Conservation (phyloP, 805 yeast species). For the Naumovozyma baii region DNA sequence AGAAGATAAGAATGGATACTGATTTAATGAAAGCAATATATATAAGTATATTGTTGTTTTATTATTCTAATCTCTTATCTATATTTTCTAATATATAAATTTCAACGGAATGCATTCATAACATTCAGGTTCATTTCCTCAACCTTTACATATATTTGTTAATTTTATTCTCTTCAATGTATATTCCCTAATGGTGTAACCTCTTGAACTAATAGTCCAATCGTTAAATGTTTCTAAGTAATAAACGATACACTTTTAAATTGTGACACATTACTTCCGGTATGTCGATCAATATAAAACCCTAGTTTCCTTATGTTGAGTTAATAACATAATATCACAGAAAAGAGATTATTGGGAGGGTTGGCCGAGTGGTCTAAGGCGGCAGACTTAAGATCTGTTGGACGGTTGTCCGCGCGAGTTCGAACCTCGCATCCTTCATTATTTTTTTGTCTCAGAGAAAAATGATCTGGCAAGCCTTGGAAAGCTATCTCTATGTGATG, state of each 20-base stretch:
- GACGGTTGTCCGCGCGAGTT: slow-evolving; percentile 33
- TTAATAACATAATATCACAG: too few species aligned
- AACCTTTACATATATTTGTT: background rate
- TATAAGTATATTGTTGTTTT: too few species aligned
- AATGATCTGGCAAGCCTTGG: too few species aligned
- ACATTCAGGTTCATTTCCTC: background rate
- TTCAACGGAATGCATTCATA: background rate
- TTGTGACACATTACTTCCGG: background rate
- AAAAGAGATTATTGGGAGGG: slow-evolving; percentile 23
- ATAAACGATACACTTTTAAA: background rate
- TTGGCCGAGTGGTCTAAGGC: slow-evolving; percentile 36
- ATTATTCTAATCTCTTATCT: too few species aligned
- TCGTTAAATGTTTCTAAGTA: background rate
- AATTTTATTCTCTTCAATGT: background rate
- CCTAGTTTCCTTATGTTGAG: too few species aligned
- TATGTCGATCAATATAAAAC: background rate
- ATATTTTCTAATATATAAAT: too few species aligned
- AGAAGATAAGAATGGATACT: too few species aligned
- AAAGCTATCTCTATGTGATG: background rate
- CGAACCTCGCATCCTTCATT: slow-evolving; percentile 33
- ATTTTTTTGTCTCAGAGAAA: slow-evolving; percentile 11
- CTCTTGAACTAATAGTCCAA: background rate
- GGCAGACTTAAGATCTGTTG: slow-evolving; percentile 36
- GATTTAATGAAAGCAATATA: too few species aligned
- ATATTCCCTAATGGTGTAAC: background rate